Percentiles rank a stretch among this genome's conserved stretches.
Evolutionary conservation across 192 early-diverging fungal species (phyloP).

Genomic region (Chytriomyces confervae): DNA sequence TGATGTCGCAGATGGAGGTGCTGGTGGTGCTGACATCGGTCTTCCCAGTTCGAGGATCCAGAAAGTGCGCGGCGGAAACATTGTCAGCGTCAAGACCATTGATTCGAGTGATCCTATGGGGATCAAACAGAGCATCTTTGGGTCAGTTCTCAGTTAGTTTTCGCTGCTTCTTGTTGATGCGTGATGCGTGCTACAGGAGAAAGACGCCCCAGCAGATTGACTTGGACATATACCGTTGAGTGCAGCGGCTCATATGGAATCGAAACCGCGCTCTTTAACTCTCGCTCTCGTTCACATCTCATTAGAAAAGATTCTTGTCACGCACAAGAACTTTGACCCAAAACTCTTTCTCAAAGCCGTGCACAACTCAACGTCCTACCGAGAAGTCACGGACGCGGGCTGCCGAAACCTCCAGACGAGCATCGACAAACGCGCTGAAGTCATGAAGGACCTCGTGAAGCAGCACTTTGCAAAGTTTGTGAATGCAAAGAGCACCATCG

Average conservation of each 20-base stretch:
- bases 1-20: constrained; percentile 3
- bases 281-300: neutral
- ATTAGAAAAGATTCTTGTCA: constrained; percentile 50
- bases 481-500: constrained; percentile 92
- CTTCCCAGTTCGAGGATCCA: neutral
- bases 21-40: neutral
- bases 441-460: constrained; percentile 87
- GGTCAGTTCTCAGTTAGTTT: constrained; percentile 22
- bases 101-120: constrained; percentile 57
- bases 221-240: constrained; percentile 9
- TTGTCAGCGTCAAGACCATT: constrained; percentile 21
- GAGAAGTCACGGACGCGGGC: constrained; percentile 76
- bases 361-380: constrained; percentile 84
- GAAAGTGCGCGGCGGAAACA: neutral
- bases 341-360: constrained; percentile 79
- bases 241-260: too few relatives aligned
- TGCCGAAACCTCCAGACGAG: constrained; percentile 71
- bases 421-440: constrained; percentile 83
- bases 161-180: neutral
- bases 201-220: constrained; percentile 26
- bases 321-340: constrained; percentile 69
- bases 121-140: constrained; percentile 45
- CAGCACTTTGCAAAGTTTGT: constrained; percentile 98
- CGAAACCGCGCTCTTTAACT: neutral
- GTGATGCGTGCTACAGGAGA: constrained; percentile 11